Evolutionary conservation across 495 filamentous ascomycete genomes (phyloP).

Genomic region (Tuber borchii): DNA sequence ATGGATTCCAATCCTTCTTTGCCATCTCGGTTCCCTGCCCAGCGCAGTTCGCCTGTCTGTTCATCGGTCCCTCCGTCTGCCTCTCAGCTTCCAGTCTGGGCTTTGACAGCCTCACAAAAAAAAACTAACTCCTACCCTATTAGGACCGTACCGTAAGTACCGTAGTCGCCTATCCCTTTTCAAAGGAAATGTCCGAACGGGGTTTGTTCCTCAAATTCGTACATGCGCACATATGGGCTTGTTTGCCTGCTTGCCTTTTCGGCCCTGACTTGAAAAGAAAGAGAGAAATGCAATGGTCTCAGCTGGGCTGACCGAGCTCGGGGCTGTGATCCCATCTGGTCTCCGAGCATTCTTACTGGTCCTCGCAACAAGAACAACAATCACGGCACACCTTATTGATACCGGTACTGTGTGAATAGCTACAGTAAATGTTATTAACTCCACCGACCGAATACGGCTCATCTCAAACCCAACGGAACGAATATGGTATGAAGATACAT

Average conservation of each 20-base stretch:
- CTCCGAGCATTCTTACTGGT: background rate
- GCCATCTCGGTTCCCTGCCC: slow-evolving; percentile 20
- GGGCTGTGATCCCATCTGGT: background rate
- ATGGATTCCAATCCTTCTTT: slow-evolving; percentile 10
- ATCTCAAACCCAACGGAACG: background rate
- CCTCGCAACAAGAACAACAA: background rate
- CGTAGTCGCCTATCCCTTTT: slow-evolving; percentile 10
- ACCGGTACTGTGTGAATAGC: background rate
- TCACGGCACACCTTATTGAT: too few relatives aligned
- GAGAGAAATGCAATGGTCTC: background rate
- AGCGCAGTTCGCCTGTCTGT: slow-evolving; percentile 14
- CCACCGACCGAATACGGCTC: background rate
- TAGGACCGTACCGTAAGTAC: slow-evolving; percentile 3
- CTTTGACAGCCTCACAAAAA: background rate
- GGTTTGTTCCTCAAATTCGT: background rate
- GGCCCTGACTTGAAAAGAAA: background rate
- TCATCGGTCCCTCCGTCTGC: background rate
- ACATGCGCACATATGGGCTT: background rate
- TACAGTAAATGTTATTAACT: background rate
- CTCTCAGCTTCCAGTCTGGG: slow-evolving; percentile 7
- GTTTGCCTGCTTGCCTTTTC: background rate
- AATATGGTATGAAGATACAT: background rate
- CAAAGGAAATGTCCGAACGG: background rate
- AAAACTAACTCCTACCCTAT: slow-evolving; percentile 7
- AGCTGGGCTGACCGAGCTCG: background rate